phyloP scores from a whole-genome alignment of 73 alveolate genomes.

The Uronychia binucleata region DNA sequence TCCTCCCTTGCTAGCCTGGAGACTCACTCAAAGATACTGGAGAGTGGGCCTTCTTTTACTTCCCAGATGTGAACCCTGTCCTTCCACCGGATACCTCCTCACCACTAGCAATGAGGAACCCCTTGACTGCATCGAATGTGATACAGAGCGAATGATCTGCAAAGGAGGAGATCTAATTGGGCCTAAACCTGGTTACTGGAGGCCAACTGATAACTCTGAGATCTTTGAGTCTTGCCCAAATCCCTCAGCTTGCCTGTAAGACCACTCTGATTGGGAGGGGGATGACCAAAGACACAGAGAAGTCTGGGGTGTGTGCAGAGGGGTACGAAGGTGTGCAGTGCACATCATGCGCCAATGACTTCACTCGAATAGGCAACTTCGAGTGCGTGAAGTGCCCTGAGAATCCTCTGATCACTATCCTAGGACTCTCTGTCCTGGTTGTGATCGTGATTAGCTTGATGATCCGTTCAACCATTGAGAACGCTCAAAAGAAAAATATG shows the following conservation, averaged over 20 bases:
- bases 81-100: too few species aligned
- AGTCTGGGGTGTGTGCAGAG: constrained; percentile 22
- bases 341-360: constrained; percentile 44
- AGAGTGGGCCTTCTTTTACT: too few species aligned
- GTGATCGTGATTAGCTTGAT: neutral
- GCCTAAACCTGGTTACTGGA: constrained; percentile 57
- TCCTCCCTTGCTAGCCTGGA: too few species aligned
- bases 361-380: neutral
- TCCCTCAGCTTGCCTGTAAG: constrained; percentile 43
- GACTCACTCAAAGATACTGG: too few species aligned
- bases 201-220: neutral
- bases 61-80: too few species aligned
- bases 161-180: constrained; percentile 50
- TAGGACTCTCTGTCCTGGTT: neutral
- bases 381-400: constrained; percentile 34
- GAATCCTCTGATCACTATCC: neutral
- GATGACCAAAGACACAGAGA: constrained; percentile 18
- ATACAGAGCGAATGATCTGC: constrained; percentile 29
- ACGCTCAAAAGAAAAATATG: constrained; percentile 11
- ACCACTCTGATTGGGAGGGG: too few species aligned
- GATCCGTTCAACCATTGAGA: neutral
- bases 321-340: constrained; percentile 49
- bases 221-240: constrained; percentile 5
- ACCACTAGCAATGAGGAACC: too few species aligned
- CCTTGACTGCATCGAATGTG: constrained; percentile 41